Conservation (phyloP, 495 filamentous ascomycete species). For the Ramalina peruviana region DNA sequence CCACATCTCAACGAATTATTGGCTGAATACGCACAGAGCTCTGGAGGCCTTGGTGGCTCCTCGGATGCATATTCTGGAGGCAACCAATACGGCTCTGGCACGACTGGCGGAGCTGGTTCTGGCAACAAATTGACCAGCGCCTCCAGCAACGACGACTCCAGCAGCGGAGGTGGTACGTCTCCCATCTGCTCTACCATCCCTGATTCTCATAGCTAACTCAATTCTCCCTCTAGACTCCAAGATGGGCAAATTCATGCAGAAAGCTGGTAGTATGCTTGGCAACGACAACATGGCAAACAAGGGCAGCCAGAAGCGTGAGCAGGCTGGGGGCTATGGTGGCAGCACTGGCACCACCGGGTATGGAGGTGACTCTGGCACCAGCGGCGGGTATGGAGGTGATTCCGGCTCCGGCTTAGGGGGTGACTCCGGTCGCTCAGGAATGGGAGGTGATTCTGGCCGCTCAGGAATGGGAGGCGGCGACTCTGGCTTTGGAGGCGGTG, state of each 20-base stretch:
- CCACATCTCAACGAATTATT: too few relatives aligned
- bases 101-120: constrained; percentile 9
- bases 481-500: constrained; percentile 2
- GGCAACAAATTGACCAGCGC: neutral
- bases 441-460: constrained; percentile 12
- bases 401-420: constrained; percentile 11
- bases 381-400: constrained; percentile 11
- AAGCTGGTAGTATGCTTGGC: constrained; percentile 25
- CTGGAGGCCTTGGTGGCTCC: neutral
- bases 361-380: constrained; percentile 12
- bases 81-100: constrained; percentile 13
- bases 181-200: neutral
- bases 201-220: too few relatives aligned
- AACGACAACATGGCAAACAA: constrained; percentile 22
- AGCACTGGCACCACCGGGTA: constrained; percentile 2
- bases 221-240: constrained; percentile 20
- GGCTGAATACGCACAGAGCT: neutral
- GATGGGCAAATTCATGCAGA: constrained; percentile 31
- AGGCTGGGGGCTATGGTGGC: constrained; percentile 12
- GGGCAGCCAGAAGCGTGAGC: constrained; percentile 24
- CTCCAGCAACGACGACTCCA: neutral
- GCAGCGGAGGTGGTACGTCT: neutral
- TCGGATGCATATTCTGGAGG: constrained; percentile 8
- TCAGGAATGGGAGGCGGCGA: constrained; percentile 6
- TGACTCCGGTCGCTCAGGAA: constrained; percentile 10